Percentiles rank a stretch among this genome's conserved stretches.
Evolutionary conservation across 2,329 filamentous ascomycete genomes (phyloP).

Genomic region (Bipolaris victoriae): DNA sequence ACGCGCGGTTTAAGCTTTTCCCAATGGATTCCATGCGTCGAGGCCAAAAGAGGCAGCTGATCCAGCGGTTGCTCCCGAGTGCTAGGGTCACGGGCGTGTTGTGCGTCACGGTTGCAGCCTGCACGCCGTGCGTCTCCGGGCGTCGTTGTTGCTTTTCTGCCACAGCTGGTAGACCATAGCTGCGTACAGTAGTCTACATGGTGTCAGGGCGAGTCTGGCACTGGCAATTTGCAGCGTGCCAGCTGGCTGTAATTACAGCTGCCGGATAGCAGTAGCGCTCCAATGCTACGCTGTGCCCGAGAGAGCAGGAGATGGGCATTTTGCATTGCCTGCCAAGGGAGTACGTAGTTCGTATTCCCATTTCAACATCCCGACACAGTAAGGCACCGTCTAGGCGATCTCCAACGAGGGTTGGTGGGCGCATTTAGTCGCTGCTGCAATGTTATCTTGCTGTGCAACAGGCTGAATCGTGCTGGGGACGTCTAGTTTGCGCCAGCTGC

Average conservation of each 20-base stretch:
- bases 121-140: slow-evolving; percentile 1
- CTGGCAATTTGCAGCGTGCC: no score
- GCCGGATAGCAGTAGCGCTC: background rate
- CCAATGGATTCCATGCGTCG: slow-evolving; percentile 5
- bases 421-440: background rate
- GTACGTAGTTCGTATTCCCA: background rate
- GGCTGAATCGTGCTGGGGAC: background rate
- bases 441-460: slow-evolving; percentile 1
- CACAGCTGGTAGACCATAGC: background rate
- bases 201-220: no score
- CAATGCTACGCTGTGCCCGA: slow-evolving; percentile 8
- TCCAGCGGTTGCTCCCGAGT: slow-evolving; percentile 12
- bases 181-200: background rate
- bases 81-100: background rate
- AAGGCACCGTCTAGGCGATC: background rate
- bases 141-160: slow-evolving; percentile 3
- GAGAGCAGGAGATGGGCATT: slow-evolving; percentile 12
- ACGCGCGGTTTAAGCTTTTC: slow-evolving; percentile 9
- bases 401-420: background rate
- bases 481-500: background rate
- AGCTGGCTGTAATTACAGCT: no score
- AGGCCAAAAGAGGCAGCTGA: slow-evolving; percentile 14
- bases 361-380: background rate
- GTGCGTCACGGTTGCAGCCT: slow-evolving; percentile 2
- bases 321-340: slow-evolving; percentile 4